phyloP scores from a whole-genome alignment of 768 basidiomycete species.

The Coprinopsis sp. region DNA sequence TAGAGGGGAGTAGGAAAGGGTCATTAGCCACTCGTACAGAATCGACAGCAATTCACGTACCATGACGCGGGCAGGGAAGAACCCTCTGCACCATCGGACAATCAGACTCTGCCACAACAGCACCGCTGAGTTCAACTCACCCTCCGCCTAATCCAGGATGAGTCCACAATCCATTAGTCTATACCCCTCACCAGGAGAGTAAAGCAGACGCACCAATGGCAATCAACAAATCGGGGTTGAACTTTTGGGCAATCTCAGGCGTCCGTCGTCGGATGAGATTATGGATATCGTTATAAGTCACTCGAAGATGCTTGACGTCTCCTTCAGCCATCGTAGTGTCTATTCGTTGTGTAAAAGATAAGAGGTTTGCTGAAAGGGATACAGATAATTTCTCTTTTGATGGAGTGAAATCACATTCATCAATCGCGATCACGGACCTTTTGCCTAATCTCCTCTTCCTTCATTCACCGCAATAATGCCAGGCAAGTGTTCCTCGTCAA shows the following conservation, averaged over 20 bases:
- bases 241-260: slow-evolving; percentile 64
- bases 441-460: slow-evolving; percentile 8
- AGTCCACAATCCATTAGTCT: slow-evolving; percentile 11
- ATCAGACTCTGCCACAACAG: neutral
- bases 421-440: slow-evolving; percentile 2
- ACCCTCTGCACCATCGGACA: slow-evolving; percentile 56
- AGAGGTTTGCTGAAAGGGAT: too few relatives aligned
- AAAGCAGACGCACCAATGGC: slow-evolving; percentile 59
- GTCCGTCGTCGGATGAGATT: slow-evolving; percentile 72
- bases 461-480: slow-evolving; percentile 19
- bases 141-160: slow-evolving; percentile 72
- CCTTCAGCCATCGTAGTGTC: slow-evolving; percentile 29
- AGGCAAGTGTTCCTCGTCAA: slow-evolving; percentile 16
- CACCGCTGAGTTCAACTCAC: slow-evolving; percentile 40
- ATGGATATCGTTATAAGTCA: slow-evolving; percentile 93
- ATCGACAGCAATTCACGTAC: slow-evolving; percentile 34
- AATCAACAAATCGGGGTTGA: slow-evolving; percentile 83
- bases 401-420: neutral
- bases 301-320: slow-evolving; percentile 58
- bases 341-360: neutral
- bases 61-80: slow-evolving; percentile 93
- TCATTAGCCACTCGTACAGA: neutral
- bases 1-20: too few relatives aligned
- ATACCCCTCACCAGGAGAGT: neutral
- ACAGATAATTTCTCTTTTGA: slow-evolving; percentile 6